Evolutionary conservation across 345 rosid genomes (phyloP), one percentile per base, ranked within the genome.

Genomic region (Syzygium oleosum): DNA sequence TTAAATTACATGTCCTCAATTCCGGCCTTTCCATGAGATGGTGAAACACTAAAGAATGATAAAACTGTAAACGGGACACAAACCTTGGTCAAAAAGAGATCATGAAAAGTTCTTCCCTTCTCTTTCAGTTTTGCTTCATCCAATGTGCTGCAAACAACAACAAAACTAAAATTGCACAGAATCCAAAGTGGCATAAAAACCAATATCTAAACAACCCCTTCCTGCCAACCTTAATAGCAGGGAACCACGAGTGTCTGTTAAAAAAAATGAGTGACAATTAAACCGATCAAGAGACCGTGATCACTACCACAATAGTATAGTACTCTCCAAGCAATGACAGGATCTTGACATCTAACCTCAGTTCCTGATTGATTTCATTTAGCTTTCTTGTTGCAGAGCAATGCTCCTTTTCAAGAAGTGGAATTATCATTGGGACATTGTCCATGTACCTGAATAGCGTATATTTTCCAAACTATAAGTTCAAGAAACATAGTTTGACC

Each of bases 91-190:
- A 96, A 91, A 92, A 97, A 97, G 52, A 96, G 92, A 93, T 96
- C 99, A 86, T 95, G 98, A 90, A 96, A 97, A 85, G 92, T 91
- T 93, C 97, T 91, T 88, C 95, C 97, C 94, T 95, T 97, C 90
- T 96, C 98, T 93, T 95, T 97, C 93, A 97, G 92, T 91, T 96
- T 97, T 85, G 91, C 96, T 93, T 94, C 98, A 91, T 95, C 98
- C 90, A 95, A 91, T 80, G 95, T 92, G 95, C 99, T 96, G 95
- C 94, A 91, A 59, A 59, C 73, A 85, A 84, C 84, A 58, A 52
- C 89, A 84, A 87, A 59, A 73, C 87, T n/a, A 84, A 13, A 87
- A 46, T 86, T 46, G 41, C 63, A 46, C 21, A 22, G 49, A 38
- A 38, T 34, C 83, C 49, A 73, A 73, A 73, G 27, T 73, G 83